Evolutionary conservation across 169 alveolate genomes (phyloP).

Genomic region (Plasmodium knowlesi): DNA sequence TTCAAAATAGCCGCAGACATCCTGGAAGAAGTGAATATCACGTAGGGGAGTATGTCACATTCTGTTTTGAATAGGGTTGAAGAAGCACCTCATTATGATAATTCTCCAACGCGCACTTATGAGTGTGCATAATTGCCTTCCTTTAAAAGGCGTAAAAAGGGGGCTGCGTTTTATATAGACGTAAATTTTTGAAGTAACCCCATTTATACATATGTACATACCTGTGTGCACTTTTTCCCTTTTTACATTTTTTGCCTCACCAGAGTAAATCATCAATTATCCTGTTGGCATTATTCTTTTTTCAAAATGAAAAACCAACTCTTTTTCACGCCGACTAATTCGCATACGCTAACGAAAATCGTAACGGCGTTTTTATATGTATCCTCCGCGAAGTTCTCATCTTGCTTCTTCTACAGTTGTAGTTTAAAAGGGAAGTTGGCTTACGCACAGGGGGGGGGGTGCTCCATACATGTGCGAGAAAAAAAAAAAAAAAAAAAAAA

Average conservation of each 20-base stretch:
- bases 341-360: background rate
- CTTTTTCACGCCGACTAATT: background rate
- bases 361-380: background rate
- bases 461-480: background rate
- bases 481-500: no score
- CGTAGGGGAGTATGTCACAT: background rate
- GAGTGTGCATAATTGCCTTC: background rate
- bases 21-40: background rate
- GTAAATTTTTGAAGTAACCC: background rate
- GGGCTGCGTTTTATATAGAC: background rate
- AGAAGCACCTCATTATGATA: background rate
- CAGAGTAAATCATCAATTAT: background rate
- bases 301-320: conserved; percentile 1
- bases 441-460: background rate
- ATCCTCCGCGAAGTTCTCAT: background rate
- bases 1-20: background rate
- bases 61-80: background rate
- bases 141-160: background rate
- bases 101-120: background rate
- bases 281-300: background rate
- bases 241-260: background rate
- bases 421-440: background rate
- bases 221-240: background rate
- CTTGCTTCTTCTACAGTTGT: background rate
- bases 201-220: background rate